Conservation (phyloP, 768 basidiomycete genomes). For the Amanita rubescens region DNA sequence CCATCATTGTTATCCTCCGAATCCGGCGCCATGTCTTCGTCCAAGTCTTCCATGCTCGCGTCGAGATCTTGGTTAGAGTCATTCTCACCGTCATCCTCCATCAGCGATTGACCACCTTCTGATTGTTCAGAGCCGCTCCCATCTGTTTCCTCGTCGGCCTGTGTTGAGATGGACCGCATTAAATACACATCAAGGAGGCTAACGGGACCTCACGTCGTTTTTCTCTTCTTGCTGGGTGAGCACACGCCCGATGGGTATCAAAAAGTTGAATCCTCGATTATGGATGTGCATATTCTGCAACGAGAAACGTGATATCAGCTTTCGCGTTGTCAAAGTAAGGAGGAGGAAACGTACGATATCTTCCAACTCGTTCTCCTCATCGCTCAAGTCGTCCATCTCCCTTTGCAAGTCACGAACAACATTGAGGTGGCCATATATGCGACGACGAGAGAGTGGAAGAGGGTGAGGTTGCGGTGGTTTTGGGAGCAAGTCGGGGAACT, state of each 20-base stretch:
- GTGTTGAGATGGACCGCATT: not conserved
- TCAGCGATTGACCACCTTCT: constrained; percentile 32
- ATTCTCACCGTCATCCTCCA: constrained; percentile 44
- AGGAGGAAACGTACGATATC: constrained; percentile 44
- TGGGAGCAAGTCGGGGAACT: constrained; percentile 63
- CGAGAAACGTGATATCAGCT: not conserved
- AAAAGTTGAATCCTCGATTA: constrained; percentile 57
- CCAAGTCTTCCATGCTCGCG: constrained; percentile 53
- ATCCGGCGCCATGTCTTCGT: constrained; percentile 40
- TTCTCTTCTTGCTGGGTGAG: constrained; percentile 78
- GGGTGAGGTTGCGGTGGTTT: constrained; percentile 60
- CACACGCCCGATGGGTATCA: constrained; percentile 67
- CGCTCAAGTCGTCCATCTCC: constrained; percentile 79
- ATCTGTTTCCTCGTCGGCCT: constrained; percentile 42
- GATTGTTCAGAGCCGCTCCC: constrained; percentile 37
- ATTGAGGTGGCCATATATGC: constrained; percentile 50
- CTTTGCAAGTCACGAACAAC: constrained; percentile 59
- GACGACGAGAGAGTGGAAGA: constrained; percentile 44
- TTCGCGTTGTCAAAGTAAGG: no score
- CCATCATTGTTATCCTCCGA: constrained; percentile 38
- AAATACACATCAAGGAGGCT: not conserved
- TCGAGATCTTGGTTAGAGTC: constrained; percentile 49
- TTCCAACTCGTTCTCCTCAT: constrained; percentile 79
- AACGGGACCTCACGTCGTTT: constrained; percentile 72
- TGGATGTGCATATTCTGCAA: constrained; percentile 50